phyloP scores from a whole-genome alignment of 1,139 yeast genomes.

The Meyerozyma carpophila region DNA sequence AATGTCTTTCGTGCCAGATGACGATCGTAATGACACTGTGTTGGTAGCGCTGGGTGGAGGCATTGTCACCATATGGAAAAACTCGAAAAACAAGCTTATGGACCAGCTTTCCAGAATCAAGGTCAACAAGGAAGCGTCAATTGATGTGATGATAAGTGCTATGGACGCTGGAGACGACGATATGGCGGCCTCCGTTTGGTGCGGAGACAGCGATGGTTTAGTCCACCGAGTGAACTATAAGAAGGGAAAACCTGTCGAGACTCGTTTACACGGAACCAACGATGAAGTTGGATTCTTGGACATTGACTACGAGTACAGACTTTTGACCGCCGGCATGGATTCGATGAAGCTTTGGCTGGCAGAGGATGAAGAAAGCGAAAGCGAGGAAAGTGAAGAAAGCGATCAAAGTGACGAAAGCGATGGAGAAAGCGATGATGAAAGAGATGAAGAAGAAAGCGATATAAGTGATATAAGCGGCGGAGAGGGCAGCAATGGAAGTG shows the following conservation, averaged over 20 bases:
- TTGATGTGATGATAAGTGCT: slow-evolving; percentile 74
- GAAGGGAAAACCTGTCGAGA: slow-evolving; percentile 59
- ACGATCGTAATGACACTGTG: slow-evolving; percentile 56
- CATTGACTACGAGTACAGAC: slow-evolving; percentile 71
- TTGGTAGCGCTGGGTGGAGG: slow-evolving; percentile 88
- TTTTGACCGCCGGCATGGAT: slow-evolving; percentile 82
- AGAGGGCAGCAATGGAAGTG: slow-evolving; percentile 4
- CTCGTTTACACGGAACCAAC: slow-evolving; percentile 53
- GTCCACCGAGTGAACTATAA: slow-evolving; percentile 64
- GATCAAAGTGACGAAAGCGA: slow-evolving; percentile 15
- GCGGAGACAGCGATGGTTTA: slow-evolving; percentile 83
- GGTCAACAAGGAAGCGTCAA: slow-evolving; percentile 64
- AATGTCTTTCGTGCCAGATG: slow-evolving; percentile 60
- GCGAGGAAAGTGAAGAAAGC: slow-evolving; percentile 16
- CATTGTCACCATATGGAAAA: slow-evolving; percentile 85
- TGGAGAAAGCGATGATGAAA: slow-evolving; percentile 6
- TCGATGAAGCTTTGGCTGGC: slow-evolving; percentile 68
- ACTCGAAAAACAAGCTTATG: slow-evolving; percentile 55
- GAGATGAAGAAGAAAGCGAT: slow-evolving; percentile 6
- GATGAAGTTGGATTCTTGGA: slow-evolving; percentile 73
- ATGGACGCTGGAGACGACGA: slow-evolving; percentile 60
- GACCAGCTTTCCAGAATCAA: slow-evolving; percentile 83
- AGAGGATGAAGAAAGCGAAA: slow-evolving; percentile 7
- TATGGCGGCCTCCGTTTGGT: slow-evolving; percentile 58
- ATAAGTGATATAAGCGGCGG: slow-evolving; percentile 2